phyloP scores from a whole-genome alignment of 2,329 filamentous ascomycete species.

The Fusarium sp. region DNA sequence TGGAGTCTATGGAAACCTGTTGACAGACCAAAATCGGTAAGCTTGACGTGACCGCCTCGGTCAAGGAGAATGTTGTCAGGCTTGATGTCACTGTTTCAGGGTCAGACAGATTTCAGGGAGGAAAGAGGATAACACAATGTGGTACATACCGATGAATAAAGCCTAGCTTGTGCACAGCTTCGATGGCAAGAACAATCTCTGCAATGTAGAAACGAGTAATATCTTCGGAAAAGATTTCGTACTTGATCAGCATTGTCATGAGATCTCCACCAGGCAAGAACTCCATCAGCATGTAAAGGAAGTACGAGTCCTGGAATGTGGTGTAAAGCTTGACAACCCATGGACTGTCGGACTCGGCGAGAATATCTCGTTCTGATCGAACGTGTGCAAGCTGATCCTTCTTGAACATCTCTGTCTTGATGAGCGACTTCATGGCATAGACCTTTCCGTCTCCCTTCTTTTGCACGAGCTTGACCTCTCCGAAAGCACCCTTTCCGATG shows the following conservation, averaged over 20 bases:
- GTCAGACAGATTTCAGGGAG: conserved; percentile 24
- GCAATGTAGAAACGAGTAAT: conserved; percentile 99
- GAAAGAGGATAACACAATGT: background rate
- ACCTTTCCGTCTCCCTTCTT: conserved; percentile 97
- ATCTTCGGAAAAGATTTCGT: conserved; percentile 98
- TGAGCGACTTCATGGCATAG: conserved; percentile 96
- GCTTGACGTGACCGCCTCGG: conserved; percentile 94
- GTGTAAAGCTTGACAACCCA: conserved; percentile 99
- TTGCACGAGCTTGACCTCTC: conserved; percentile 97
- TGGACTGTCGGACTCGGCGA: conserved; percentile 98
- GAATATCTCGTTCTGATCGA: conserved; percentile 94
- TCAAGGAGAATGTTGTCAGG: conserved; percentile 98
- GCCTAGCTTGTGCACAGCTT: conserved; percentile 96
- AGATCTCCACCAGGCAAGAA: conserved; percentile 97
- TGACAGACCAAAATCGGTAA: conserved; percentile 97
- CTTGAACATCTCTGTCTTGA: conserved; percentile 99
- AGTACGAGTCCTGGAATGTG: conserved; percentile 96
- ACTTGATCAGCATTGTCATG: conserved; percentile 99
- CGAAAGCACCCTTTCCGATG: conserved; percentile 98
- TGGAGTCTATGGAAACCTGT: conserved; percentile 98
- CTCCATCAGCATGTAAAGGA: conserved; percentile 99
- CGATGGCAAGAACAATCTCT: conserved; percentile 97
- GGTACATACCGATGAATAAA: conserved; percentile 94
- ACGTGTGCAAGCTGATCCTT: conserved; percentile 98
- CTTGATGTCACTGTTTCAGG: conserved; percentile 85